Conservation (phyloP, 192 early-diverging fungal genomes). For the Coemansia sp. region DNA sequence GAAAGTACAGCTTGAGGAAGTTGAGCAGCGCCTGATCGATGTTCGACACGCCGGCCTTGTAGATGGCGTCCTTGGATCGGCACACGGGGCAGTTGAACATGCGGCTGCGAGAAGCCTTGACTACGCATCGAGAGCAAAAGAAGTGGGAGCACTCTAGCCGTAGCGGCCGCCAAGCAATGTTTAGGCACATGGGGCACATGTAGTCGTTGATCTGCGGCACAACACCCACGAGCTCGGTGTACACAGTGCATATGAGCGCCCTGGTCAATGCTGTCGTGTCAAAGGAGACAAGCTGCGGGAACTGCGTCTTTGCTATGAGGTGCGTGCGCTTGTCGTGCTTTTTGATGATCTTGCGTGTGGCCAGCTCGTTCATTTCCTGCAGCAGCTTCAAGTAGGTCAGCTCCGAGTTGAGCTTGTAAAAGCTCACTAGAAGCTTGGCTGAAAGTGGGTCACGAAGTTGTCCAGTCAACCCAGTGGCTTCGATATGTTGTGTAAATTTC, state of each 20-base stretch:
- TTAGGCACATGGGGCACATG: slow-evolving; percentile 75
- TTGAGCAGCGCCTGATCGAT: slow-evolving; percentile 66
- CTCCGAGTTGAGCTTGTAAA: slow-evolving; percentile 65
- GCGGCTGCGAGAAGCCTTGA: slow-evolving; percentile 65
- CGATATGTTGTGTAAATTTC: slow-evolving; percentile 50
- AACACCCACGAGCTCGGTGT: slow-evolving; percentile 63
- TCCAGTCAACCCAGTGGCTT: slow-evolving; percentile 30
- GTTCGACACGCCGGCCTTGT: slow-evolving; percentile 58
- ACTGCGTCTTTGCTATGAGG: slow-evolving; percentile 55
- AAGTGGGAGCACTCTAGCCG: slow-evolving; percentile 72
- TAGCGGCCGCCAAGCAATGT: slow-evolving; percentile 74
- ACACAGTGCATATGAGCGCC: slow-evolving; percentile 62
- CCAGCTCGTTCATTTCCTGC: slow-evolving; percentile 71
- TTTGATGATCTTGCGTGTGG: slow-evolving; percentile 82
- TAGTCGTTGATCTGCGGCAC: slow-evolving; percentile 83
- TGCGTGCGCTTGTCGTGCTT: slow-evolving; percentile 87
- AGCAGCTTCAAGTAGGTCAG: slow-evolving; percentile 69
- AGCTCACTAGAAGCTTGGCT: slow-evolving; percentile 41
- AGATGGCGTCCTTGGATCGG: slow-evolving; percentile 60
- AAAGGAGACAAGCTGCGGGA: slow-evolving; percentile 41
- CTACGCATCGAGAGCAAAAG: slow-evolving; percentile 76
- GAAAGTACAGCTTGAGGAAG: slow-evolving; percentile 76
- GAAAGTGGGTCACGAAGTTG: slow-evolving; percentile 36
- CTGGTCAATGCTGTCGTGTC: slow-evolving; percentile 49
- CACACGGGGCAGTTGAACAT: slow-evolving; percentile 76